Evolutionary conservation across 805 yeast species (phyloP).

Genomic region (Yarrowia sp.): DNA sequence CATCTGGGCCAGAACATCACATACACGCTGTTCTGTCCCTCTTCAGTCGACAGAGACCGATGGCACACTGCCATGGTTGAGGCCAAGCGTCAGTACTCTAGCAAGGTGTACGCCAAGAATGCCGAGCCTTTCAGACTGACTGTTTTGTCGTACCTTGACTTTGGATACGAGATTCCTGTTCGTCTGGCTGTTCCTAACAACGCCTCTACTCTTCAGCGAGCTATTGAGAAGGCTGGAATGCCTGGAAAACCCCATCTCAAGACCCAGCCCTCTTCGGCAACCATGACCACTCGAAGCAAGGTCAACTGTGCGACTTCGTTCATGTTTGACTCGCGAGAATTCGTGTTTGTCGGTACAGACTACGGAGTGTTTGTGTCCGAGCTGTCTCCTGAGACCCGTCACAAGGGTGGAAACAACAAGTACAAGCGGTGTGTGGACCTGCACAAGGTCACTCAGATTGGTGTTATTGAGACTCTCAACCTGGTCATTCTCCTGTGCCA

Average conservation of each 20-base stretch:
- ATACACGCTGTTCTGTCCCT: constrained; percentile 49
- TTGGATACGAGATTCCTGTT: constrained; percentile 66
- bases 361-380: constrained; percentile 42
- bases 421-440: constrained; percentile 58
- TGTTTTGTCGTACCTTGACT: constrained; percentile 63
- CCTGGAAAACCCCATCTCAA: constrained; percentile 42
- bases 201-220: constrained; percentile 51
- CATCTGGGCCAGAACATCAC: constrained; percentile 50
- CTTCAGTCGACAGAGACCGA: constrained; percentile 56
- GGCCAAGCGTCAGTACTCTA: constrained; percentile 54
- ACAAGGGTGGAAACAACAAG: constrained; percentile 44
- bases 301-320: constrained; percentile 57
- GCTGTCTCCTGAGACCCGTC: constrained; percentile 43
- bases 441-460: constrained; percentile 62
- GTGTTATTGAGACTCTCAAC: constrained; percentile 63
- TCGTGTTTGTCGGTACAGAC: constrained; percentile 43
- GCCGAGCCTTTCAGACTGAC: constrained; percentile 63
- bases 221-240: constrained; percentile 44
- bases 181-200: constrained; percentile 47
- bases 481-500: constrained; percentile 66
- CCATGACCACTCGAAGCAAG: constrained; percentile 10
- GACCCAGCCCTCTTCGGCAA: constrained; percentile 42
- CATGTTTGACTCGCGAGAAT: constrained; percentile 54
- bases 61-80: constrained; percentile 64
- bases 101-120: constrained; percentile 49